A percentile compares a stretch with the other conserved stretches of the same genome.
These are phyloP conservation scores for Komagataella pseudopastoris DNA, from an alignment of 805 yeast species.

Conservation along the genomic window DNA sequence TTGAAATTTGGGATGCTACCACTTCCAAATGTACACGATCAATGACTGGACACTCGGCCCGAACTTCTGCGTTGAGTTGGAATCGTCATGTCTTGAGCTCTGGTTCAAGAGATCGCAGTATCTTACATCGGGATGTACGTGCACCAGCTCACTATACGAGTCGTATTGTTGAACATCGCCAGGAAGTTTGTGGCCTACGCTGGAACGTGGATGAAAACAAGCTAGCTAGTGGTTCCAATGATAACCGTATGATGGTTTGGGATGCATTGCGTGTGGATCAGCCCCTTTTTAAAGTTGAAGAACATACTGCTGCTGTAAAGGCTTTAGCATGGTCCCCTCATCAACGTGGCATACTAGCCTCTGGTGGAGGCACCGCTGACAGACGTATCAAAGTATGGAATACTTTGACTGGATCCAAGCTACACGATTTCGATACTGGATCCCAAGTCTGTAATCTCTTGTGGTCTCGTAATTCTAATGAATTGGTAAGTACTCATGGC, in stretches of 20 bases:
- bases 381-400: slow-evolving; percentile 87
- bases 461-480: slow-evolving; percentile 90
- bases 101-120: slow-evolving; percentile 77
- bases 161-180: slow-evolving; percentile 63
- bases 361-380: slow-evolving; percentile 97
- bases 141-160: slow-evolving; percentile 70
- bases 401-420: slow-evolving; percentile 58
- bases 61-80: slow-evolving; percentile 90
- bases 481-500: slow-evolving; percentile 90
- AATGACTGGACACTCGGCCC: slow-evolving; percentile 78
- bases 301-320: slow-evolving; percentile 91
- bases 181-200: slow-evolving; percentile 91
- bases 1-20: slow-evolving; percentile 91
- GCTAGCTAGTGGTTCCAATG: slow-evolving; percentile 93
- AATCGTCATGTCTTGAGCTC: slow-evolving; percentile 79
- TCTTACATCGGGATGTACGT: slow-evolving; percentile 85
- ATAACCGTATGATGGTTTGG: slow-evolving; percentile 79
- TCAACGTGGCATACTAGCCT: slow-evolving; percentile 82
- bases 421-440: slow-evolving; percentile 84
- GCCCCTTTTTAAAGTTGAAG: slow-evolving; percentile 64
- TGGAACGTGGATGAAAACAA: slow-evolving; percentile 91
- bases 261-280: slow-evolving; percentile 51
- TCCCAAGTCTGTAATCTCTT: slow-evolving; percentile 90
- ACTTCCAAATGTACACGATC: slow-evolving; percentile 73
- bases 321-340: slow-evolving; percentile 98